These are phyloP conservation scores for Atkinsonella texensis DNA, from an alignment of 2,329 filamentous ascomycete species.

Conservation along the genomic window DNA sequence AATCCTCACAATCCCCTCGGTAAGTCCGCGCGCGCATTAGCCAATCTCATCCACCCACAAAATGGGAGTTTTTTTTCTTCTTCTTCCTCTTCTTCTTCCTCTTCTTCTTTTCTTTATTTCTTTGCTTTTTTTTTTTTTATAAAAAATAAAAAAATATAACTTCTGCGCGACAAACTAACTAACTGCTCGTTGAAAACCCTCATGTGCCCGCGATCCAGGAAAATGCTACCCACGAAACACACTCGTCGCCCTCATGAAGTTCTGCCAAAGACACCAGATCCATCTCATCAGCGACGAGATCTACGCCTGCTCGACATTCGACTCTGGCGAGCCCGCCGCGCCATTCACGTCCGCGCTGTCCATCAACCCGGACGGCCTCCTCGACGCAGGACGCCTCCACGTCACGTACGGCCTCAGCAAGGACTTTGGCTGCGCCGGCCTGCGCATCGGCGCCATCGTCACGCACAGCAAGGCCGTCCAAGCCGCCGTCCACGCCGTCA, in stretches of 20 bases:
- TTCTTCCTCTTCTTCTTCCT: too few species aligned
- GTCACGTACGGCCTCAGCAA: constrained; percentile 33
- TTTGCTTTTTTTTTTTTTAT: too few species aligned
- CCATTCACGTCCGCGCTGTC: constrained; percentile 38
- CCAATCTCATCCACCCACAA: neutral
- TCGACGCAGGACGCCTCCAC: constrained; percentile 36
- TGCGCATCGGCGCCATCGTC: constrained; percentile 38
- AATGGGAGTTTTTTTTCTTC: too few species aligned
- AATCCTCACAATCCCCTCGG: constrained; percentile 42
- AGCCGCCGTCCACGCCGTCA: constrained; percentile 24
- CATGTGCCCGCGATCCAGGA: constrained; percentile 10
- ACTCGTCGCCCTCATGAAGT: constrained; percentile 30
- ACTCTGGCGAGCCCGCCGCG: constrained; percentile 18
- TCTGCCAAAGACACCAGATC: constrained; percentile 36
- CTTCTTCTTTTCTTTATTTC: neutral
- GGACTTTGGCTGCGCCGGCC: constrained; percentile 41
- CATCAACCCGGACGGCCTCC: constrained; percentile 28
- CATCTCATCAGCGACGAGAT: constrained; percentile 48
- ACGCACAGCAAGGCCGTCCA: constrained; percentile 21
- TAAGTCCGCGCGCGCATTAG: constrained; percentile 10
- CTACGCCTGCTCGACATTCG: constrained; percentile 40
- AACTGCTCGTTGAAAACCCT: neutral
- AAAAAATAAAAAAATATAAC: too few species aligned
- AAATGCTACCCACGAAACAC: constrained; percentile 31
- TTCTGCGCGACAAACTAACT: too few species aligned